Conservation (phyloP, 768 basidiomycete species). For the Podaxis sp. region DNA sequence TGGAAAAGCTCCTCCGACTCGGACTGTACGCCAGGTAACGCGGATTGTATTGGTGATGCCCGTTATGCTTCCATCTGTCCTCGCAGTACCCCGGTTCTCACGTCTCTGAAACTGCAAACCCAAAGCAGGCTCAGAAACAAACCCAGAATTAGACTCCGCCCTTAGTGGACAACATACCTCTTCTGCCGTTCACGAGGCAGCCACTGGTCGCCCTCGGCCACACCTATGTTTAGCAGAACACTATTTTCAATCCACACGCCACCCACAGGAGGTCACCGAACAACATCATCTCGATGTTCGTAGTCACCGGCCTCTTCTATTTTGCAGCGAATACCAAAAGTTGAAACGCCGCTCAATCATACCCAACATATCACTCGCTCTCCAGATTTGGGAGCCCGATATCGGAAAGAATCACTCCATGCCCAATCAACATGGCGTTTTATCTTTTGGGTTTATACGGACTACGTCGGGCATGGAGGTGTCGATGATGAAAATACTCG, state of each 20-base stretch:
- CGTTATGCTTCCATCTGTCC: conserved; percentile 10
- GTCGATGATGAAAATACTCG: background rate
- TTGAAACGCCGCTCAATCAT: background rate
- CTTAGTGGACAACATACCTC: background rate
- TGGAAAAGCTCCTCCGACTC: conserved; percentile 11
- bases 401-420: conserved; percentile 11
- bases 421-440: background rate
- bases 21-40: conserved; percentile 16
- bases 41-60: background rate
- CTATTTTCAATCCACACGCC: background rate
- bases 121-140: background rate
- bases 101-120: background rate
- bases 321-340: background rate
- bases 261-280: conserved; percentile 3
- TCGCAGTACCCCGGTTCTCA: conserved; percentile 10
- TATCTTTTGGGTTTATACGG: background rate
- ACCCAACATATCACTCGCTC: background rate
- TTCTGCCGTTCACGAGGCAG: background rate
- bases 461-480: background rate
- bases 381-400: conserved; percentile 11
- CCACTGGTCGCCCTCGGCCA: background rate
- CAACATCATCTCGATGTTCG: conserved; percentile 1
- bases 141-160: conserved; percentile 4
- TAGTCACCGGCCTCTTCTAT: background rate
- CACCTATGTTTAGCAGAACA: background rate